Base-by-base conservation (phyloP, 805 yeast species). In the Kazachstania kunashirensis region DNA sequence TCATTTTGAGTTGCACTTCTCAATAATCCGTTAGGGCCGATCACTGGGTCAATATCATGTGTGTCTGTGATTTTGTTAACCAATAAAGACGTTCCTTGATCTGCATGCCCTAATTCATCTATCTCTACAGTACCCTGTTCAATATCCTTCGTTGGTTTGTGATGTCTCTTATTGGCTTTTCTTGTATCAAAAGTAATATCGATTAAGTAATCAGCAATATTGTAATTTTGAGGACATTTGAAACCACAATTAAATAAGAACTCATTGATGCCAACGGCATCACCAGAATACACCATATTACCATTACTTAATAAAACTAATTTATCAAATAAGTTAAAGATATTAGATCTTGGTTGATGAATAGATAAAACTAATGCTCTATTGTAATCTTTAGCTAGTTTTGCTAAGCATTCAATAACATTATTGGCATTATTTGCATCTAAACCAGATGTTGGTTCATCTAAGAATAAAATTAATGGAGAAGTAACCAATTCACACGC, bases 281-380 rank as follows among this genome's bases (percentile, higher is more conserved):
- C 77, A 13, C 98, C 98, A 0, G 95, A 84, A 53, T 82, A 92
- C 2, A 88, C 79, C 56, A 85, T 64, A 45, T 77, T 77, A 42
- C 98, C 97, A 44, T 81, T 81, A 18, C 95, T 80, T 36, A 92
- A 66, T 34, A 92, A 64, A 2, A 89, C 59, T 33, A 92, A 68
- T 49, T 79, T 79, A 53, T 89, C 96, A 59, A 92, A 92, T 39
- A 84, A 62, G 0, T 95, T 79, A 24, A 92, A 96, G 55, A 92
- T 89, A 53, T 92, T 92, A 39, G 96, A 84, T 52, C 98, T 71
- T 9, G 98, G 98, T 56, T 92, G 98, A 62, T 92, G 98, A 46
- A 92, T 92, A 0, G 98, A 85, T 55, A 92, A 81, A 2, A 92
- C 75, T 33, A 92, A 77, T 0, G 98, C 89, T 54, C 97, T 76